Base-by-base conservation (phyloP, 441 rosid genomes). In the Brassica hybrid region DNA sequence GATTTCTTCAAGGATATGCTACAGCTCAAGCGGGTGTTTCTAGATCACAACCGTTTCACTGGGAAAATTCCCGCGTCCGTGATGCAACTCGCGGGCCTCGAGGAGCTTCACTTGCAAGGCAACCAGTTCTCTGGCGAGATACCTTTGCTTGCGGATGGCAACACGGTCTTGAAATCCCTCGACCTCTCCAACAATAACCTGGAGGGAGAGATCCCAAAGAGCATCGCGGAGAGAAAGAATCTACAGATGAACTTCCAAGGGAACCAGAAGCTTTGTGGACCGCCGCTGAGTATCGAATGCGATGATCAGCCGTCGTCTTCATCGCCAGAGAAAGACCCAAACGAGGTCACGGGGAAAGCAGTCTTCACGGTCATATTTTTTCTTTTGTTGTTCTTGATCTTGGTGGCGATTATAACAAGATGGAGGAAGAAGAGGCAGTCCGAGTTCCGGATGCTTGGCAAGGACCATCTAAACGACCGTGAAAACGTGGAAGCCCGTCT, bases 261-360 rank as follows among this genome's bases (percentile, higher is more conserved):
- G 23, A 95, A 95, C 61, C 67, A 16, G 0, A 76, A 64, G 7
- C 90, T 95, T 52, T 95, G 98, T 4, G 99, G 97, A 21, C 74
- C 79, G 62, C 74, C 32, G 67, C 14, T 30, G 48, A 7, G 1
- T 88, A 93, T 62, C 32, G 1, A 27, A 34, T 78, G 81, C 7
- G 64, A 66, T 21, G 72, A 65, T 5, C 30, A 27, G 9, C 27
- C 59, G 0, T 27, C 32, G 6, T 27, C 32, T 0, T 2, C 70
- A 52, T 18, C 54, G 12, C 18, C 73, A 2, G 18, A 17, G 1
- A n/a, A 3, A 27, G 50, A 30, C 5, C 18, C 45, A 0, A 56
- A 14, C 14, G 56, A 59, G 21, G 56, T 43, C n/a, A 17, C 69
- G 12, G 77, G 67, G 45, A 45, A 74, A 71, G 36, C 82, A 27